Evolutionary conservation across 257 asterid genomes (phyloP).

Genomic region (Penstemon davidsonii): DNA sequence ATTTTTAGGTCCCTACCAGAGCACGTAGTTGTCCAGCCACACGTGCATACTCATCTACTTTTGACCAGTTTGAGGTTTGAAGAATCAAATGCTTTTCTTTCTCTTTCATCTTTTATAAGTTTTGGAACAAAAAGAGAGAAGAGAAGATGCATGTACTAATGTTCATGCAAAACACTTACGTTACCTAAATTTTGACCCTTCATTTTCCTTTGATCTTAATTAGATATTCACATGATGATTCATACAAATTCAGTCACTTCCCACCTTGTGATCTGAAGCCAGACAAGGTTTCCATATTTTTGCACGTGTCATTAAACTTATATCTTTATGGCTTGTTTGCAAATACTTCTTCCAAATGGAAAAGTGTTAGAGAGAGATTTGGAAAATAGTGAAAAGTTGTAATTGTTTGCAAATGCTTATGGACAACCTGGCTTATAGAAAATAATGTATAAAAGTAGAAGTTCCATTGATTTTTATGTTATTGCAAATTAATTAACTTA

Average conservation of each 20-base stretch:
- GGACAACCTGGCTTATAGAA: no score
- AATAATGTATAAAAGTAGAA: no score
- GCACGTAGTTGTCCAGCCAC: not conserved
- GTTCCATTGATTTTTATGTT: no score
- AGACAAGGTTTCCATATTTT: slow-evolving; percentile 36
- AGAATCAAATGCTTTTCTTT: slow-evolving; percentile 47
- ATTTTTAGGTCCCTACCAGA: no score
- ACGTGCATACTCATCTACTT: slow-evolving; percentile 16
- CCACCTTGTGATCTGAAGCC: slow-evolving; percentile 11
- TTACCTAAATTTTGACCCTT: slow-evolving; percentile 11
- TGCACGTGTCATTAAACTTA: slow-evolving; percentile 24
- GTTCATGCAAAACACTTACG: slow-evolving; percentile 19
- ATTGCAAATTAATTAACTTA: no score
- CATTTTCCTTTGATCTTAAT: slow-evolving; percentile 4
- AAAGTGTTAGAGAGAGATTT: not conserved
- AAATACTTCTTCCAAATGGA: not conserved
- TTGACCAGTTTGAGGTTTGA: slow-evolving; percentile 29
- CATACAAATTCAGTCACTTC: slow-evolving; percentile 20
- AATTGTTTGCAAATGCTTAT: no score
- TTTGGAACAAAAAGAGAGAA: slow-evolving; percentile 22
- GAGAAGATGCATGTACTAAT: slow-evolving; percentile 30
- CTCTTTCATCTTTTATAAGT: slow-evolving; percentile 9
- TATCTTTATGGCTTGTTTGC: no score
- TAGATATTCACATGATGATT: slow-evolving; percentile 31
- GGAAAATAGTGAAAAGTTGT: no score